Conservation (phyloP, 1,284 basidiomycete genomes). For the Pulveroboletus sp. region DNA sequence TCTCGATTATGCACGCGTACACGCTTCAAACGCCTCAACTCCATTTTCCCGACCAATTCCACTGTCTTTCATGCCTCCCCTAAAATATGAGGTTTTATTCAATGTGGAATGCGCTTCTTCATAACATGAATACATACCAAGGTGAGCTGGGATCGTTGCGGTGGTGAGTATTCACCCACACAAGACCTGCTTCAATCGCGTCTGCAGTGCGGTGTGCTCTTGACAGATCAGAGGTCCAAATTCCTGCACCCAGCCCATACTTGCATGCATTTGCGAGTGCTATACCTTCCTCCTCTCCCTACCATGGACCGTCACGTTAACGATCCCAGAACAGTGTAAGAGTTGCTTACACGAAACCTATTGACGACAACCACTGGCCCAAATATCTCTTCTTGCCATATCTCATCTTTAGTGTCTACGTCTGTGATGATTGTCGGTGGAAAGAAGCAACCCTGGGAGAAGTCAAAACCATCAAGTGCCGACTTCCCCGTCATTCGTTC, state of each 20-base stretch:
- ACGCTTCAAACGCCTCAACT: slow-evolving; percentile 73
- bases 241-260: slow-evolving; percentile 78
- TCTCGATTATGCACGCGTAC: slow-evolving; percentile 42
- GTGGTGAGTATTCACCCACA: slow-evolving; percentile 87
- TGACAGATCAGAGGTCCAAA: slow-evolving; percentile 77
- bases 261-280: slow-evolving; percentile 70
- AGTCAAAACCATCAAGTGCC: slow-evolving; percentile 65
- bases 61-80: slow-evolving; percentile 86
- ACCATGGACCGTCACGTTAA: slow-evolving; percentile 1
- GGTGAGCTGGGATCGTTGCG: slow-evolving; percentile 85
- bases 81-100: slow-evolving; percentile 29
- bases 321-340: background rate
- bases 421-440: slow-evolving; percentile 72
- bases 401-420: slow-evolving; percentile 55
- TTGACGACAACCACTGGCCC: slow-evolving; percentile 76
- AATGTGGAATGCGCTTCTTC: background rate
- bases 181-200: slow-evolving; percentile 69
- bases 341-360: slow-evolving; percentile 54
- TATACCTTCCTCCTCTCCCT: slow-evolving; percentile 69
- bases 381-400: slow-evolving; percentile 84
- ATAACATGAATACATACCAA: slow-evolving; percentile 58
- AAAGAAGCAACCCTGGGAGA: slow-evolving; percentile 71
- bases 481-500: slow-evolving; percentile 59
- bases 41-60: slow-evolving; percentile 84
- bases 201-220: slow-evolving; percentile 70